These are phyloP conservation scores for Hypoxylon subgilvum DNA, from an alignment of 495 filamentous ascomycete genomes.

Conservation along the genomic window DNA sequence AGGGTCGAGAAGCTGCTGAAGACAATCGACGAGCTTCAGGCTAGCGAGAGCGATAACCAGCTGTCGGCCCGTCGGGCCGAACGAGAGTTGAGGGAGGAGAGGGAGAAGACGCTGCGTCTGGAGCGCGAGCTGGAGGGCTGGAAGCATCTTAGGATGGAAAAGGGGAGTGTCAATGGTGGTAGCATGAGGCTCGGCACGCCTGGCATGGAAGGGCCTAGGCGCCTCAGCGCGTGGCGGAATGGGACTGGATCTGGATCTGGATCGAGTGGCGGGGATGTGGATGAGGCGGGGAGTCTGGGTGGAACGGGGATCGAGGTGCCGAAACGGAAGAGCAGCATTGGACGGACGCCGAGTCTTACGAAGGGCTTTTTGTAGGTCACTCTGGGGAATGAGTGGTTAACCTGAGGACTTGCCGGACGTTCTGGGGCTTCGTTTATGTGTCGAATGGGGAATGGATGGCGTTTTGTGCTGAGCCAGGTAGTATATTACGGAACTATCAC, in stretches of 20 bases:
- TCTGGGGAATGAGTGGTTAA: no score
- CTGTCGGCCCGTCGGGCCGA: constrained; percentile 82
- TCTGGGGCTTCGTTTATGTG: constrained; percentile 26
- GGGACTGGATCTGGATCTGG: constrained; percentile 37
- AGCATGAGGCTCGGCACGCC: constrained; percentile 46
- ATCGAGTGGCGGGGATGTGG: constrained; percentile 35
- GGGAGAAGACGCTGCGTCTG: constrained; percentile 77
- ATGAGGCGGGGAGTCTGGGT: constrained; percentile 34
- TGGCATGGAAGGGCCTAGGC: constrained; percentile 30
- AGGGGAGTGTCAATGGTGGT: constrained; percentile 44
- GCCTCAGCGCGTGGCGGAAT: constrained; percentile 46
- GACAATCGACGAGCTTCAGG: constrained; percentile 92
- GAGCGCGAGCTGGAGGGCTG: constrained; percentile 89
- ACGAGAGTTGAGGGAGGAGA: constrained; percentile 87
- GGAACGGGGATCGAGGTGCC: constrained; percentile 55
- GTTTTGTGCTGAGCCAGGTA: not conserved
- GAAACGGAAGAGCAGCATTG: constrained; percentile 61
- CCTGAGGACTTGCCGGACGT: not conserved
- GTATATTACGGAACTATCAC: constrained; percentile 24
- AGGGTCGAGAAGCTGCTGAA: constrained; percentile 85
- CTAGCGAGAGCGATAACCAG: constrained; percentile 79
- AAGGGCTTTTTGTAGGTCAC: constrained; percentile 65
- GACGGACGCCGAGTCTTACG: constrained; percentile 57
- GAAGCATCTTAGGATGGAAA: constrained; percentile 76
- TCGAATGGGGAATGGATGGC: constrained; percentile 2